phyloP scores from a whole-genome alignment of 2,329 filamentous ascomycete species.

The Penicillium expansum region DNA sequence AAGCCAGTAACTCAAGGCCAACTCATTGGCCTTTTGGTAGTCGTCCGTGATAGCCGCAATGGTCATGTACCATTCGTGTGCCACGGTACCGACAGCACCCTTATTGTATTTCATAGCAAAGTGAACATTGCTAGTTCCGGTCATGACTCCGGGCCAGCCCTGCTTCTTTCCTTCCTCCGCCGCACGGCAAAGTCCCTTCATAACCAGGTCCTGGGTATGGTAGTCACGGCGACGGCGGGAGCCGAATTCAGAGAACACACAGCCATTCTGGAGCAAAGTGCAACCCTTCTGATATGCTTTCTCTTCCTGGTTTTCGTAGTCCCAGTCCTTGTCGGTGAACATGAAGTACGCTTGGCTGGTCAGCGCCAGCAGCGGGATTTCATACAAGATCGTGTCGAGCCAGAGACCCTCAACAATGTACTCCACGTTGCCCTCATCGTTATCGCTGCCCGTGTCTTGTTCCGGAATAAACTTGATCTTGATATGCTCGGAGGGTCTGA shows the following conservation, averaged over 20 bases:
- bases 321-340: slow-evolving; percentile 93
- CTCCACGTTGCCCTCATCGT: slow-evolving; percentile 70
- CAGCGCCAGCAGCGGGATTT: slow-evolving; percentile 88
- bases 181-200: slow-evolving; percentile 78
- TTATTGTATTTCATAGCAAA: slow-evolving; percentile 91
- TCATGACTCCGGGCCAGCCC: slow-evolving; percentile 68
- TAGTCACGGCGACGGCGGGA: slow-evolving; percentile 87
- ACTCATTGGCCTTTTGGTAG: slow-evolving; percentile 80
- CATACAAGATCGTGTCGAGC: slow-evolving; percentile 95
- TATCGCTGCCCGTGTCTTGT: slow-evolving; percentile 59
- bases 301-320: slow-evolving; percentile 79
- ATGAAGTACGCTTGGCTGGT: slow-evolving; percentile 97
- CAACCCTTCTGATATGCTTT: slow-evolving; percentile 79
- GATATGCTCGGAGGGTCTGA: slow-evolving; percentile 79
- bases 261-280: slow-evolving; percentile 74
- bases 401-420: slow-evolving; percentile 78
- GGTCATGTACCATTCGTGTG: slow-evolving; percentile 99
- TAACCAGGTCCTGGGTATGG: slow-evolving; percentile 88
- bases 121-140: slow-evolving; percentile 94
- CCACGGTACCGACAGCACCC: slow-evolving; percentile 80
- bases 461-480: slow-evolving; percentile 61
- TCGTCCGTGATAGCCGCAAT: slow-evolving; percentile 86
- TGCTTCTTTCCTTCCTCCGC: slow-evolving; percentile 65
- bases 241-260: slow-evolving; percentile 90
- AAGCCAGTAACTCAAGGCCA: slow-evolving; percentile 83